Evolutionary conservation across 129 eudicot genomes (phyloP).

Genomic region (Cynara cardunculus): DNA sequence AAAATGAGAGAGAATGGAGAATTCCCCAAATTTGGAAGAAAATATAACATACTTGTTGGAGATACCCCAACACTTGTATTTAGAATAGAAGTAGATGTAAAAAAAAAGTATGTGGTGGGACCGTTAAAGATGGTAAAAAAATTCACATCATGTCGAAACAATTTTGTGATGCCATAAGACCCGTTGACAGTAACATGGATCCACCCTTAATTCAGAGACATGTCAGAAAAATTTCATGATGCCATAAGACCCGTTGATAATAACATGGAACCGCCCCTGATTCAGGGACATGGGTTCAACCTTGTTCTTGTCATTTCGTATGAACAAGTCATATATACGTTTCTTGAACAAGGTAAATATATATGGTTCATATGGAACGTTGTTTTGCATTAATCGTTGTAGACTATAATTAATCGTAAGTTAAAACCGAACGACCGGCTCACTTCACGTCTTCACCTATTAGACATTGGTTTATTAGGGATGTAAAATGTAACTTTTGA

Average conservation of each 20-base stretch:
- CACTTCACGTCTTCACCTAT: not conserved
- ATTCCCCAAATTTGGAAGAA: too few species aligned
- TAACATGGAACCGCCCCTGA: not conserved
- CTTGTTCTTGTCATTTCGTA: not conserved
- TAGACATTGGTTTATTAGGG: not conserved
- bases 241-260: too few species aligned
- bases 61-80: too few species aligned
- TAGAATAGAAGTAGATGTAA: too few species aligned
- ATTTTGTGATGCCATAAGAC: too few species aligned
- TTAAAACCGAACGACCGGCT: not conserved
- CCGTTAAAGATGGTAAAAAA: too few species aligned
- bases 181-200: too few species aligned
- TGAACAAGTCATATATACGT: not conserved
- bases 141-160: too few species aligned
- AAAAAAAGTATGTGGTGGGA: too few species aligned
- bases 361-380: not conserved
- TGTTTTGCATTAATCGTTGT: not conserved
- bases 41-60: too few species aligned
- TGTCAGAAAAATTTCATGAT: too few species aligned
- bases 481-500: not conserved
- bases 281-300: not conserved
- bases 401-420: not conserved
- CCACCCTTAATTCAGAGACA: not conserved
- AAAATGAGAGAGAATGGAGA: too few species aligned
- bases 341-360: not conserved